phyloP scores from a whole-genome alignment of 2,329 filamentous ascomycete genomes.

The Torrubiella hemipterigena region DNA sequence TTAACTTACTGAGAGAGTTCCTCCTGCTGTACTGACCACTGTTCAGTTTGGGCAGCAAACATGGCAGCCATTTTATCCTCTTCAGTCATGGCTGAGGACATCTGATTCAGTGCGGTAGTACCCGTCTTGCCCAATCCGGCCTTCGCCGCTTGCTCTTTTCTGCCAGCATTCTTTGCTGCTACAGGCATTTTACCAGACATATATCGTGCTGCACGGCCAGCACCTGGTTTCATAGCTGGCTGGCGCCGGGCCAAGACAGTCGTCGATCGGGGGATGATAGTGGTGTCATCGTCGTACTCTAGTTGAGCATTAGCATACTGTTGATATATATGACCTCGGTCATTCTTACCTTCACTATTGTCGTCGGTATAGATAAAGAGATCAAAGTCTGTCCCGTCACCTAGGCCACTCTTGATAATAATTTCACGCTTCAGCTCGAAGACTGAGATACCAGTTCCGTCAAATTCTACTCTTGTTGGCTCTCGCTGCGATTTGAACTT shows the following conservation, averaged over 20 bases:
- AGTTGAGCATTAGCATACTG: slow-evolving; percentile 16
- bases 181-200: slow-evolving; percentile 92
- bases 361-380: slow-evolving; percentile 90
- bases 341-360: slow-evolving; percentile 66
- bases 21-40: slow-evolving; percentile 89
- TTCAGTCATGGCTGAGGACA: slow-evolving; percentile 75
- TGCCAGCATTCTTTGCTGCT: slow-evolving; percentile 68
- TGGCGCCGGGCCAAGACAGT: slow-evolving; percentile 82
- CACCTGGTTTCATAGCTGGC: slow-evolving; percentile 73
- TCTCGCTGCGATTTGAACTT: slow-evolving; percentile 99
- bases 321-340: background rate
- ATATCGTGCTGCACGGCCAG: slow-evolving; percentile 85
- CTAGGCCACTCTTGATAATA: slow-evolving; percentile 84
- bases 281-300: slow-evolving; percentile 98
- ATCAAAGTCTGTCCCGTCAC: slow-evolving; percentile 94
- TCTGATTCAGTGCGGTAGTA: slow-evolving; percentile 47
- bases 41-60: slow-evolving; percentile 77
- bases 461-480: slow-evolving; percentile 85
- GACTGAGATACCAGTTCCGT: slow-evolving; percentile 94
- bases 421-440: slow-evolving; percentile 99
- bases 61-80: slow-evolving; percentile 90
- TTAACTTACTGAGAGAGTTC: slow-evolving; percentile 68
- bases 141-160: slow-evolving; percentile 52
- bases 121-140: slow-evolving; percentile 40
- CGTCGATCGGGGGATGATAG: slow-evolving; percentile 90